phyloP scores from a whole-genome alignment of 306 rosid species.

The Glycine soja region DNA sequence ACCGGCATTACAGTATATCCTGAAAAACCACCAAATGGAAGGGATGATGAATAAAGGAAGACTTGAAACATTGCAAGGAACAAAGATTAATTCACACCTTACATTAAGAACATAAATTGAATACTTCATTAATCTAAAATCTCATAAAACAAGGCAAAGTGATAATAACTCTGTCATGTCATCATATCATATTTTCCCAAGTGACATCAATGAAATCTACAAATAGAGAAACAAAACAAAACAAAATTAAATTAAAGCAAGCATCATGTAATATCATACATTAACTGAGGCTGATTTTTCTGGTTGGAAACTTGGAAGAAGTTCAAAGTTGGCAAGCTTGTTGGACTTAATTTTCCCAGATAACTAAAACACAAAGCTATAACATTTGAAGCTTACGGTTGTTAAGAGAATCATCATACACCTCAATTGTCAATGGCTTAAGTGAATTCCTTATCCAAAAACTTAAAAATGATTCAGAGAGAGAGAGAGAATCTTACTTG shows the following conservation, averaged over 20 bases:
- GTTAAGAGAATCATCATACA: neutral
- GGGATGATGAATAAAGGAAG: neutral
- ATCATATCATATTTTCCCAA: slow-evolving; percentile 34
- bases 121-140: neutral
- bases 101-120: slow-evolving; percentile 16
- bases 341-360: slow-evolving; percentile 31
- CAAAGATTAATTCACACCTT: neutral
- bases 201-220: slow-evolving; percentile 12
- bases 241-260: slow-evolving; percentile 7
- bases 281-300: neutral
- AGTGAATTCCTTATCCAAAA: neutral
- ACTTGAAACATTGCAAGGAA: no score
- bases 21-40: slow-evolving; percentile 37
- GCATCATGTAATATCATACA: slow-evolving; percentile 5
- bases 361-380: slow-evolving; percentile 24
- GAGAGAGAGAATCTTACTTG: slow-evolving; percentile 39
- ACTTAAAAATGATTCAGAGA: neutral
- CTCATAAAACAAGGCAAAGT: slow-evolving; percentile 1
- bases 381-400: neutral
- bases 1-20: slow-evolving; percentile 58
- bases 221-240: neutral
- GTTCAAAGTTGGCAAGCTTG: slow-evolving; percentile 12
- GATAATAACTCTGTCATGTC: neutral
- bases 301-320: slow-evolving; percentile 6
- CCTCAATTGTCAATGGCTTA: neutral